Evolutionary conservation across 129 eudicot species (phyloP), one percentile per base, ranked within the genome.

Genomic region (Chrysanthemum seticuspe): DNA sequence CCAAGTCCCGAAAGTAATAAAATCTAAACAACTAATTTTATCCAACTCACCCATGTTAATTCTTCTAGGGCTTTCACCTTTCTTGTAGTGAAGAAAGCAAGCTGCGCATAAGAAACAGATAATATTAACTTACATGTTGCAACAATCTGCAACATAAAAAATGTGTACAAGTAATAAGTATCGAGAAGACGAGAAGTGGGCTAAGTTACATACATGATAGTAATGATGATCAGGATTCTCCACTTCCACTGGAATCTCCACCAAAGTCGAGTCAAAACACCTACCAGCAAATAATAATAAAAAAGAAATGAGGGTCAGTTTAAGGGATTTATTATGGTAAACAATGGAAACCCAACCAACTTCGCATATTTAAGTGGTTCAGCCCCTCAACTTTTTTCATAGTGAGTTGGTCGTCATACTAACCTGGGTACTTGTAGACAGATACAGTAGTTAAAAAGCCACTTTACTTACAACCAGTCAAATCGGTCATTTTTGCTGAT

Each of bases 141-240:
- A 52, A 56, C 11, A 1, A 18, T 13, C 49, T 29, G 16, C 49
- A 62, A 64, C 21, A 45, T 58, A 16, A 27, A 66, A 44, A 29
- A 2, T 5, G 54, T 59, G 18, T 23, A 23, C 10, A 52, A 56
- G 3, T 11, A 59, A 65, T 34, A 71, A 9, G 7, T 12, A 75
- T 19, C 8, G 1, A 59, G 25, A 70, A 64, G 40, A n/a, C 3
- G 4, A 59, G 25, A 70, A 64, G 40, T 14, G 25, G 27, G 31
- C n/a, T 25, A 68, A 77, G 36, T 27, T 76, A 55, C 92, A 54
- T 86, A 92, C 98, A 70, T 90, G 98, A 80, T 90, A 94, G 69
- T 94, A 94, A 64, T 94, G 98, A 74, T 83, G 97, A 78, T 90
- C 92, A 18, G 97, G 96, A 71, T 89, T 87, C 76, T 94, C 98